phyloP scores from a whole-genome alignment of 768 basidiomycete genomes.

The Leccinum variicolor region DNA sequence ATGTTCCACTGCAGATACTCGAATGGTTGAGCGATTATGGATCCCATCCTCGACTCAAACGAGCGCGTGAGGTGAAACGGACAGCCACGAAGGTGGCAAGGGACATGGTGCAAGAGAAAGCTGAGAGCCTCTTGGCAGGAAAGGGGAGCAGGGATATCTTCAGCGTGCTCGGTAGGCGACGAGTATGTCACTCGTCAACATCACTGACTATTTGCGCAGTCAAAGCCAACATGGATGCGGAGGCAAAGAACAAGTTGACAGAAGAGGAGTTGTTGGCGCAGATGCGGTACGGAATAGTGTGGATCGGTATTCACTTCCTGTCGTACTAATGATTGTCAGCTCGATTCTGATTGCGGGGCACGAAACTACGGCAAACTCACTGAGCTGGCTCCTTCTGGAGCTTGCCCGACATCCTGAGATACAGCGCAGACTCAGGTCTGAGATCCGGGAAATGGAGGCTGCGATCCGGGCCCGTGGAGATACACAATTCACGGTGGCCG shows the following conservation, averaged over 20 bases:
- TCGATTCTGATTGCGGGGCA: constrained; percentile 50
- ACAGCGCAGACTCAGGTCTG: constrained; percentile 54
- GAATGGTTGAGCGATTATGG: constrained; percentile 33
- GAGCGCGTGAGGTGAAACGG: constrained; percentile 10
- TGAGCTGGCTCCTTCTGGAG: constrained; percentile 63
- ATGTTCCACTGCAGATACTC: constrained; percentile 20
- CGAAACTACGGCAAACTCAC: constrained; percentile 58
- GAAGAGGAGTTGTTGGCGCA: constrained; percentile 16
- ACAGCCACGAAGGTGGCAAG: constrained; percentile 6
- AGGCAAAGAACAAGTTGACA: constrained; percentile 21
- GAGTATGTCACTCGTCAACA: not conserved
- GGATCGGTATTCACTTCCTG: not conserved
- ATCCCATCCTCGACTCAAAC: constrained; percentile 15
- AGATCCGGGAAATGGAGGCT: constrained; percentile 12
- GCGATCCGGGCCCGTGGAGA: constrained; percentile 8
- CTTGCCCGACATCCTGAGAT: constrained; percentile 55
- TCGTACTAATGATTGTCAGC: constrained; percentile 18
- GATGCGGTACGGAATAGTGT: constrained; percentile 12
- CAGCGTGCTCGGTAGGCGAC: constrained; percentile 38
- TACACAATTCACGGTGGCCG: constrained; percentile 29
- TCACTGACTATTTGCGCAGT: constrained; percentile 10
- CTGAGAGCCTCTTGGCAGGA: constrained; percentile 8
- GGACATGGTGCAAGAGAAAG: constrained; percentile 17
- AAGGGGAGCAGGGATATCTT: constrained; percentile 16
- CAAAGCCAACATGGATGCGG: constrained; percentile 27